These are phyloP conservation scores for Excoecaria cochinchinensis DNA, from an alignment of 345 rosid genomes.

Conservation along the genomic window DNA sequence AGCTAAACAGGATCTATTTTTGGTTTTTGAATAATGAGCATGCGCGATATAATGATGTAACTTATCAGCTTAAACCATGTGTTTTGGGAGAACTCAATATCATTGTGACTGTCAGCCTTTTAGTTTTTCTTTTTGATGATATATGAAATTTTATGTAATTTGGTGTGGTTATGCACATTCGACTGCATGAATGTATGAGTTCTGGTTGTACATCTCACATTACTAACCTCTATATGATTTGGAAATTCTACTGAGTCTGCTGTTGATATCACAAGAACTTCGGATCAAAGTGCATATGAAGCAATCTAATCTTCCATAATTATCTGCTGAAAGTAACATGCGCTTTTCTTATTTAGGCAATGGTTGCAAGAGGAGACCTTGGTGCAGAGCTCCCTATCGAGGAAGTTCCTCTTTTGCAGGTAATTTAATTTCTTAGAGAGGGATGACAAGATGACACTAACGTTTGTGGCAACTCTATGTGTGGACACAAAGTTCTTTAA, in stretches of 20 bases:
- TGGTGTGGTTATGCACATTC: neutral
- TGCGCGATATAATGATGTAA: too few species aligned
- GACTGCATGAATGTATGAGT: neutral
- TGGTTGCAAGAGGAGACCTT: slow-evolving; percentile 99
- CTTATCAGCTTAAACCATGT: neutral
- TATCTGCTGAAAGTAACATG: slow-evolving; percentile 15
- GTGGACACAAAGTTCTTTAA: neutral
- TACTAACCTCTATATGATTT: slow-evolving; percentile 8
- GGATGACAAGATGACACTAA: slow-evolving; percentile 10
- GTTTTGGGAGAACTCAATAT: neutral
- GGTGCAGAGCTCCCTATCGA: slow-evolving; percentile 99
- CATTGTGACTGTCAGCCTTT: neutral
- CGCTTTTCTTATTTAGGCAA: slow-evolving; percentile 53
- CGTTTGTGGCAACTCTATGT: neutral
- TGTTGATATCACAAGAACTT: neutral
- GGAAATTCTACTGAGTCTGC: slow-evolving; percentile 9
- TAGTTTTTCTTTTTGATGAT: neutral
- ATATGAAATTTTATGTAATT: neutral
- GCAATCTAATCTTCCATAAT: slow-evolving; percentile 3
- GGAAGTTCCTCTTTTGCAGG: slow-evolving; percentile 99
- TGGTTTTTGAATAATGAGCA: neutral
- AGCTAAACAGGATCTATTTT: neutral
- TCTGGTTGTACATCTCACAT: slow-evolving; percentile 7
- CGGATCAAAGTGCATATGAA: neutral
- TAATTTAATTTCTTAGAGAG: slow-evolving; percentile 33